A percentile compares a stretch with the other conserved stretches of the same genome.
Conservation (phyloP, 2,329 filamentous ascomycete species). For the Botrytis sinoallii region DNA sequence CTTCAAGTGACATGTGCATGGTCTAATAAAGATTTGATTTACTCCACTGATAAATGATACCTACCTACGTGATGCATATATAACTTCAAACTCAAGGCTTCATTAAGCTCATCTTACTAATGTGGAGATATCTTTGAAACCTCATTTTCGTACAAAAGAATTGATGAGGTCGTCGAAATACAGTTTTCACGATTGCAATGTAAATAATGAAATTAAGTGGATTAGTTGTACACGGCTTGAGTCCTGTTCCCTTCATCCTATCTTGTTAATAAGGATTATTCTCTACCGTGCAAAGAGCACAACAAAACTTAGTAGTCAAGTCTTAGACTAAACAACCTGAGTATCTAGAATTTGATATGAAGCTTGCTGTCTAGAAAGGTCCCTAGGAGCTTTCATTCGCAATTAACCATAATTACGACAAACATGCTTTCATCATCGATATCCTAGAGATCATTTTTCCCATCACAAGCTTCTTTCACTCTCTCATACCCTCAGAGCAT, state of each 20-base stretch:
- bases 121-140: neutral
- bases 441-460: too few relatives aligned
- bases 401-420: too few relatives aligned
- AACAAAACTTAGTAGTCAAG: neutral
- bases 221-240: neutral
- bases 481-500: too few relatives aligned
- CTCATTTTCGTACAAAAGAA: neutral
- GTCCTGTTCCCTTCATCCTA: too few relatives aligned
- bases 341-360: neutral
- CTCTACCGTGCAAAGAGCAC: neutral
- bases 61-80: neutral
- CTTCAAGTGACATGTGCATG: neutral
- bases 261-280: too few relatives aligned
- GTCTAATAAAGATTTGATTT: neutral
- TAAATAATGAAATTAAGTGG: too few relatives aligned
- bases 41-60: neutral
- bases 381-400: too few relatives aligned
- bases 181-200: neutral
- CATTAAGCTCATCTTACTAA: neutral
- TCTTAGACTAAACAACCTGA: too few relatives aligned
- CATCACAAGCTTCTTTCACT: too few relatives aligned
- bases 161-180: too few relatives aligned
- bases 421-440: too few relatives aligned
- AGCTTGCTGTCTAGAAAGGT: neutral
- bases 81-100: neutral